Evolutionary conservation across 805 yeast genomes (phyloP).

Genomic region (Yamadazyma philogaea): DNA sequence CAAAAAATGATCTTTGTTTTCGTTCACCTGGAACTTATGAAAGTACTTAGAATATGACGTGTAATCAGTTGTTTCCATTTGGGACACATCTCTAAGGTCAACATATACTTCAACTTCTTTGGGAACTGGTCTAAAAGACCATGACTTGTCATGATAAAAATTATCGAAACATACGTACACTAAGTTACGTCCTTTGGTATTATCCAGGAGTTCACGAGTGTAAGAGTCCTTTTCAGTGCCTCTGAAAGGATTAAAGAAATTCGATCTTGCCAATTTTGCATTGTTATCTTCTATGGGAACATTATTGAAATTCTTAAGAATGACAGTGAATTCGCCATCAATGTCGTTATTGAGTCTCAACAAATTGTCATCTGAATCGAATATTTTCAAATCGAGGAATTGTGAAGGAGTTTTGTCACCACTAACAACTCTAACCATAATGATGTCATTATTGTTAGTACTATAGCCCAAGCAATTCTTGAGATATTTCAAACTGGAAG

Average conservation of each 20-base stretch:
- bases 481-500: slow-evolving; percentile 29
- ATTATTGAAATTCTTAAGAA: slow-evolving; percentile 36
- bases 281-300: slow-evolving; percentile 15
- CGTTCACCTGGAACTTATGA: slow-evolving; percentile 15
- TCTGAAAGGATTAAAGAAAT: slow-evolving; percentile 10
- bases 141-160: slow-evolving; percentile 38
- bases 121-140: slow-evolving; percentile 35
- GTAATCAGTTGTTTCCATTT: slow-evolving; percentile 35
- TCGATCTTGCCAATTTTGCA: slow-evolving; percentile 7
- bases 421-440: slow-evolving; percentile 28
- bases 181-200: slow-evolving; percentile 24
- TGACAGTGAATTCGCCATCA: slow-evolving; percentile 27
- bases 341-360: slow-evolving; percentile 32
- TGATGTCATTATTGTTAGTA: slow-evolving; percentile 35
- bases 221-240: slow-evolving; percentile 1
- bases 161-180: slow-evolving; percentile 43
- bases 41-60: slow-evolving; percentile 35
- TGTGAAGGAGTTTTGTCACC: slow-evolving; percentile 36
- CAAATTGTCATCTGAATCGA: slow-evolving; percentile 36
- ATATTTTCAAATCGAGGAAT: slow-evolving; percentile 30
- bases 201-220: slow-evolving; percentile 17
- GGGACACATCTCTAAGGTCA: slow-evolving; percentile 33
- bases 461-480: slow-evolving; percentile 35
- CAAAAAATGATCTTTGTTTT: slow-evolving; percentile 12
- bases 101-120: slow-evolving; percentile 35